Evolutionary conservation across 177 flowering plant species (phyloP), one percentile per base, ranked within the genome.

Genomic region (Vitis hybrid): DNA sequence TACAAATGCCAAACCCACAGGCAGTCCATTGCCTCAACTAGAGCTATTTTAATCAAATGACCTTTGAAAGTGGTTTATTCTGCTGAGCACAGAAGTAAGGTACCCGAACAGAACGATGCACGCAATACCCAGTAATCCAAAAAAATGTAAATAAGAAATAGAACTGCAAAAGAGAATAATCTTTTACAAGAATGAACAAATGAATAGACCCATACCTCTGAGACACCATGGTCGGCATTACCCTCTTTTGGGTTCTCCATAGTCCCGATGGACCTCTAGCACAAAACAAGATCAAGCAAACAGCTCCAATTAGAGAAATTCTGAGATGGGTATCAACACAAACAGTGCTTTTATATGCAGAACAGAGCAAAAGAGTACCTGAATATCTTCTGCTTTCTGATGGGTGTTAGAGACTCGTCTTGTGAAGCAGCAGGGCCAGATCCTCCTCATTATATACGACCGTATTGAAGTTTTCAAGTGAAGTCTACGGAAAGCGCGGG

Each of bases 371-470:
- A 13, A 22, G 29, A 49, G 68, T 69, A 74, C 78, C 80, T 68
- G 76, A 19, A 51, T 20, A 52, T 60, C 64, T 2, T 66, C 66
- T 1, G 71, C 67, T 67, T 70, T 71, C 51, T 12, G 71, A 49
- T 52, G 66, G 57, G 56, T 71, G 31, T 66, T 73, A 55, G 77
- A 58, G 56, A 48, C 39, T 72, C 63, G 77, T 64, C 74, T 67
- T 65, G 66, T 79, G 82, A 79, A 79, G 78, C 83, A 82, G 78
- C 84, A 81, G 19, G 51, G 45, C 2, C 65, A 62, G 67, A 77
- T n/a, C 74, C 75, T 72, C 79, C 81, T 70, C 90, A 87, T 86
- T 83, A 71, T 80, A 83, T 83, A 77, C 55, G 20, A 6, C 11
- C 29, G 31, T 10, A 2, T 14, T 29, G 55, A 52, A 63, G 45